These are phyloP conservation scores for Neotropicomus parvogracilis DNA, from an alignment of 1,284 basidiomycete species.

Conservation along the genomic window DNA sequence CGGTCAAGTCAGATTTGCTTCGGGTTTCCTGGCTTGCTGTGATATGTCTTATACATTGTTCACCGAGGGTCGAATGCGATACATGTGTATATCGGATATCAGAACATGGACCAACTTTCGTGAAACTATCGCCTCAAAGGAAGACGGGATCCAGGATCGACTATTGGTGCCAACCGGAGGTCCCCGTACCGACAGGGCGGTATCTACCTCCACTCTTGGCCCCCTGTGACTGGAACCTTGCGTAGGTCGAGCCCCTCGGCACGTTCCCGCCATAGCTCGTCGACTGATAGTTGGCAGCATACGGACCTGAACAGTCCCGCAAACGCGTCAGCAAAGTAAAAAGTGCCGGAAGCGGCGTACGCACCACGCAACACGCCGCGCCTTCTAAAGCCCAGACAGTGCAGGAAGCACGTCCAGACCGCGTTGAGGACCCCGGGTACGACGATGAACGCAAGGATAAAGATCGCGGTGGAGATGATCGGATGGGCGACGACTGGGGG, in stretches of 20 bases:
- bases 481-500: conserved; percentile 19
- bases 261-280: conserved; percentile 22
- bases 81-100: neutral
- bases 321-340: neutral
- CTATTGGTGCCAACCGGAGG: neutral
- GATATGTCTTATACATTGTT: neutral
- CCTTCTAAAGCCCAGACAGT: neutral
- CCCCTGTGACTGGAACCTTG: conserved; percentile 11
- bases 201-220: conserved; percentile 7
- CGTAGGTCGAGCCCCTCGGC: conserved; percentile 9
- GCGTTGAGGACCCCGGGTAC: conserved; percentile 1
- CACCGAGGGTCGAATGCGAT: neutral
- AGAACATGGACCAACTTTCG: neutral
- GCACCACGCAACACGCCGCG: conserved; percentile 15
- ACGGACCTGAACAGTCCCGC: conserved; percentile 6
- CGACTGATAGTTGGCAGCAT: conserved; percentile 21
- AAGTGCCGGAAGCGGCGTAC: neutral
- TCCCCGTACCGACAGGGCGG: neutral
- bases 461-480: conserved; percentile 6
- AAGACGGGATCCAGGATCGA: too few relatives aligned
- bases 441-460: conserved; percentile 14
- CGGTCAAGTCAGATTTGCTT: neutral
- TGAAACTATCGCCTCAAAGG: too few relatives aligned
- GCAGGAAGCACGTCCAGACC: neutral
- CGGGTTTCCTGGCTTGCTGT: neutral